Evolutionary conservation across 176 grass and related monocot genomes (phyloP).

Genomic region (Pontederia crassipes): DNA sequence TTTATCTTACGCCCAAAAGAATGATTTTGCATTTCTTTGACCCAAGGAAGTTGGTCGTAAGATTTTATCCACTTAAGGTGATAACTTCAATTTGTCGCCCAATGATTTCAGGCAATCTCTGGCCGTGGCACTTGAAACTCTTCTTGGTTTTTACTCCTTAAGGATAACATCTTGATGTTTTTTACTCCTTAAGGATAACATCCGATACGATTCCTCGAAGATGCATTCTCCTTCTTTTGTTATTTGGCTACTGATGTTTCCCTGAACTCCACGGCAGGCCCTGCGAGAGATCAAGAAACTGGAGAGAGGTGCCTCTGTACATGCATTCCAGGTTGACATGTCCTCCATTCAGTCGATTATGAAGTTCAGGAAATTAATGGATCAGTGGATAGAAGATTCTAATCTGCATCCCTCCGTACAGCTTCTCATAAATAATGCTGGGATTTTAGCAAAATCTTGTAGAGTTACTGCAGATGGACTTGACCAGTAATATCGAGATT

Average conservation of each 20-base stretch:
- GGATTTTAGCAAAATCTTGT: conserved; percentile 63
- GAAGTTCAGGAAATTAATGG: conserved; percentile 47
- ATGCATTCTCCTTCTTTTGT: background rate
- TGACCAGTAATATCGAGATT: conserved; percentile 53
- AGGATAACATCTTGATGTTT: no score
- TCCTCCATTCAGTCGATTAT: conserved; percentile 71
- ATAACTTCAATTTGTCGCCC: no score
- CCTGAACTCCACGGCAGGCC: conserved; percentile 34
- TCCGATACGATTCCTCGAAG: no score
- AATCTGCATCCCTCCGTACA: conserved; percentile 53
- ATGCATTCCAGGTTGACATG: conserved; percentile 56
- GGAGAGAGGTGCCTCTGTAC: conserved; percentile 32
- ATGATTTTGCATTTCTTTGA: conserved; percentile 15
- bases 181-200: background rate
- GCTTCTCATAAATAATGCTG: conserved; percentile 89
- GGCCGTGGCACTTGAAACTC: no score
- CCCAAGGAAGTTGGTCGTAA: no score
- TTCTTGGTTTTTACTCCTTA: no score
- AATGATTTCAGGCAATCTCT: no score
- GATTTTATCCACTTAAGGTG: no score
- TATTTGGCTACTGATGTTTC: conserved; percentile 6
- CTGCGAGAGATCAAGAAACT: conserved; percentile 44
- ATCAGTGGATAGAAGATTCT: conserved; percentile 45
- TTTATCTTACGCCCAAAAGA: no score
- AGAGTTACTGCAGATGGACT: conserved; percentile 54